Conservation (phyloP, 2,329 filamentous ascomycete genomes). For the Stachybotrys elegans region DNA sequence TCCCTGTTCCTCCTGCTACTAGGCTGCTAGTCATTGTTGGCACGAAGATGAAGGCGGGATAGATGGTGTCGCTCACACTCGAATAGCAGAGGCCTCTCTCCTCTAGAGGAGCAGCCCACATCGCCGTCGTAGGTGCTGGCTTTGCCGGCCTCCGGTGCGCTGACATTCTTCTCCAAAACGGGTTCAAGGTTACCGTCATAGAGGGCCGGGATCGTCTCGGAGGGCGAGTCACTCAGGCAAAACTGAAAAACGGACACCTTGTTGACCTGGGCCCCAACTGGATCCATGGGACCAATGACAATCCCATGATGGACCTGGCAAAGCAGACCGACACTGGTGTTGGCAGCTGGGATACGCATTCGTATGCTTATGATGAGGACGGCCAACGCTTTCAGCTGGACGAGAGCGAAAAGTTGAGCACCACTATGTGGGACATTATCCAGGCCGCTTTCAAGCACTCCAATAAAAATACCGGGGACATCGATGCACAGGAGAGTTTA, state of each 20-base stretch:
- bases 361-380: slow-evolving; percentile 51
- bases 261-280: slow-evolving; percentile 70
- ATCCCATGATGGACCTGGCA: slow-evolving; percentile 65
- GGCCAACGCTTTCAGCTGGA: slow-evolving; percentile 44
- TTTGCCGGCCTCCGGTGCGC: slow-evolving; percentile 67
- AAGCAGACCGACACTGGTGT: slow-evolving; percentile 51
- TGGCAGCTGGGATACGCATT: slow-evolving; percentile 44
- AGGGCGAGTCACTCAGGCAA: slow-evolving; percentile 54
- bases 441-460: slow-evolving; percentile 63
- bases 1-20: neutral
- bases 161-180: slow-evolving; percentile 59
- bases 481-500: slow-evolving; percentile 42
- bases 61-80: too few relatives aligned
- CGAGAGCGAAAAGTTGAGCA: slow-evolving; percentile 42
- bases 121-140: slow-evolving; percentile 67
- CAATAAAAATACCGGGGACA: slow-evolving; percentile 48
- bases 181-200: slow-evolving; percentile 62
- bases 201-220: slow-evolving; percentile 65
- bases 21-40: too few relatives aligned
- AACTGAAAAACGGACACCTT: slow-evolving; percentile 40
- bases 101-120: slow-evolving; percentile 36
- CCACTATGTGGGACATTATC: slow-evolving; percentile 63
- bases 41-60: too few relatives aligned
- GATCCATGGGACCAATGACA: slow-evolving; percentile 70
- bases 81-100: slow-evolving; percentile 10